Conservation (phyloP, 345 rosid genomes). For the Pistacia vera region DNA sequence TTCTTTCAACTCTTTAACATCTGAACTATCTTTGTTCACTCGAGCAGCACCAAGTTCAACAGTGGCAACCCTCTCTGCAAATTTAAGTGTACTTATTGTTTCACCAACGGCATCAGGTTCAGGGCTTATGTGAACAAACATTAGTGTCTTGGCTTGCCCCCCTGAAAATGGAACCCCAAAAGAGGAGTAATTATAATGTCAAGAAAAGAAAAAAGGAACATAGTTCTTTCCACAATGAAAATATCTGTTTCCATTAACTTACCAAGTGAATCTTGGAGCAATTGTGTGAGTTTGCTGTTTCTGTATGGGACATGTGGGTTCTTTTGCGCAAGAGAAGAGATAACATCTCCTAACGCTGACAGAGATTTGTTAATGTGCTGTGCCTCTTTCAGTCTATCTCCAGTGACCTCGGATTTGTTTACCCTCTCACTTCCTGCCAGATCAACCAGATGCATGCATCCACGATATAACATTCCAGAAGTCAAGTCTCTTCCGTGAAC, state of each 20-base stretch:
- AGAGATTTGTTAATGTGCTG: conserved; percentile 91
- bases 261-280: conserved; percentile 98
- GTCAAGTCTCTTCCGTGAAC: conserved; percentile 92
- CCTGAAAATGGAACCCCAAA: conserved; percentile 49
- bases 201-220: neutral
- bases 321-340: conserved; percentile 96
- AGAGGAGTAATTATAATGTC: conserved; percentile 3
- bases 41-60: conserved; percentile 95
- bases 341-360: conserved; percentile 98
- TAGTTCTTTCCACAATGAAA: conserved; percentile 1
- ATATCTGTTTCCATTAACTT: conserved; percentile 13
- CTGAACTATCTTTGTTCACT: conserved; percentile 74
- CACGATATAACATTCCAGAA: conserved; percentile 74
- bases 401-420: conserved; percentile 90
- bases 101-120: conserved; percentile 86
- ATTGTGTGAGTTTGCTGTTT: conserved; percentile 97
- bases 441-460: conserved; percentile 98
- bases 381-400: conserved; percentile 94
- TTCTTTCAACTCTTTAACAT: conserved; percentile 91
- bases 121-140: conserved; percentile 98
- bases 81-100: conserved; percentile 92
- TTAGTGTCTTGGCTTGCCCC: conserved; percentile 96
- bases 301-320: conserved; percentile 96
- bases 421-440: conserved; percentile 98
- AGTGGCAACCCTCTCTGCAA: conserved; percentile 96